phyloP scores from a whole-genome alignment of 441 rosid genomes.

The Lepidium campestre region DNA sequence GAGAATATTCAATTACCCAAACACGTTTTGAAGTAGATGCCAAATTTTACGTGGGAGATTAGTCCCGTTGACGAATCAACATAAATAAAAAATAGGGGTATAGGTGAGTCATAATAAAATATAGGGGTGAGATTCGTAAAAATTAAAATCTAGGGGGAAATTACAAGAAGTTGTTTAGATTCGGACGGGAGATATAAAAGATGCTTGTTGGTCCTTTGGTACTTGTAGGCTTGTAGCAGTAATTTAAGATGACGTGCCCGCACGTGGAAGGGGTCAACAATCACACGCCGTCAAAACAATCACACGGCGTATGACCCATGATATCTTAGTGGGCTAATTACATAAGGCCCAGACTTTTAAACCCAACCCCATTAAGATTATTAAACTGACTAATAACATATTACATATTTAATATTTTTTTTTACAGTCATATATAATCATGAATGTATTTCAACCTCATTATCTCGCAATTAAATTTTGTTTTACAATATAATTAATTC shows the following conservation, averaged over 20 bases:
- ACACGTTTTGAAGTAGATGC: background rate
- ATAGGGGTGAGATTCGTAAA: background rate
- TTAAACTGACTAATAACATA: background rate
- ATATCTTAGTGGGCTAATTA: background rate
- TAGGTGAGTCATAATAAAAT: background rate
- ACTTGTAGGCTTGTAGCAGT: background rate
- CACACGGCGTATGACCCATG: background rate
- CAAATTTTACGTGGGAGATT: too few species aligned
- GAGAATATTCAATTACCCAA: background rate
- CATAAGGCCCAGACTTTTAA: background rate
- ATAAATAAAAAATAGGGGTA: background rate
- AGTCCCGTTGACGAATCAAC: too few species aligned
- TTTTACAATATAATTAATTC: too few species aligned
- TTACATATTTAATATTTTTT: too few species aligned
- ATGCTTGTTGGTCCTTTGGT: background rate
- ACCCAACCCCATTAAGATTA: background rate
- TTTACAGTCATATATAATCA: too few species aligned
- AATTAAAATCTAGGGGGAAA: background rate
- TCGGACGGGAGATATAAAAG: background rate
- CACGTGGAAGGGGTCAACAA: slow-evolving; percentile 3
- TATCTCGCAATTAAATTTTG: too few species aligned
- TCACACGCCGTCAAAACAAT: slow-evolving; percentile 4
- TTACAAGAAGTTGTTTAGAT: background rate
- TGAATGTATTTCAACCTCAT: too few species aligned
- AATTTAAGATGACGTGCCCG: background rate